These are phyloP conservation scores for Salix udensis DNA, from an alignment of 345 rosid genomes.

Conservation along the genomic window DNA sequence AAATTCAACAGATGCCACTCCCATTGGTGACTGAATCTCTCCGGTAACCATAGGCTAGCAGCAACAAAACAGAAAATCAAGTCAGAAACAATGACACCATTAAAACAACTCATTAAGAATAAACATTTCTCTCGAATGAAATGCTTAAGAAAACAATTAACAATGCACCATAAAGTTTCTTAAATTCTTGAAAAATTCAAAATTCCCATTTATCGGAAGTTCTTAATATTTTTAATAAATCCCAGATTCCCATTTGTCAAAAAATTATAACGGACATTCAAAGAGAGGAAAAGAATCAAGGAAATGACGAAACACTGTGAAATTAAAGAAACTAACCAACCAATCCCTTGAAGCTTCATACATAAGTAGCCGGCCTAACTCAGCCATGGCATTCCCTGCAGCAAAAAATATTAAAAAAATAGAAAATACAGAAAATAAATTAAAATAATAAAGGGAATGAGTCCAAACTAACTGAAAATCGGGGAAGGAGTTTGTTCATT, in stretches of 20 bases:
- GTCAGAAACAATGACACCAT: neutral
- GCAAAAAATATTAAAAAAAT: neutral
- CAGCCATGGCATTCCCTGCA: slow-evolving; percentile 84
- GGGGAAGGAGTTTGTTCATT: slow-evolving; percentile 83
- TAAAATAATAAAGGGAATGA: slow-evolving; percentile 15
- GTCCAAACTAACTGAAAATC: slow-evolving; percentile 52
- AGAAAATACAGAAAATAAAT: neutral
- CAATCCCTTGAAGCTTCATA: slow-evolving; percentile 94
- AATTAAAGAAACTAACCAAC: slow-evolving; percentile 50
- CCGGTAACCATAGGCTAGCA: slow-evolving; percentile 73
- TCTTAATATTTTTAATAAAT: neutral
- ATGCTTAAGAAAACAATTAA: neutral
- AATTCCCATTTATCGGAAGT: neutral
- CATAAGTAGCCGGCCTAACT: slow-evolving; percentile 78
- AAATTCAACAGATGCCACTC: slow-evolving; percentile 85
- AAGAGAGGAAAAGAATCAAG: neutral
- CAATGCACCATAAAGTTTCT: no score
- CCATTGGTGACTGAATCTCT: slow-evolving; percentile 89
- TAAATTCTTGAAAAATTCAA: no score
- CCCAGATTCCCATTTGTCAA: neutral
- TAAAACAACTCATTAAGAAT: neutral
- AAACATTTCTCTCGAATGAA: neutral
- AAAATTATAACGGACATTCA: neutral
- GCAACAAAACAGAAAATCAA: slow-evolving; percentile 17
- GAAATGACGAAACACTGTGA: neutral